phyloP scores from a whole-genome alignment of 2,329 filamentous ascomycete genomes.

The Biscogniauxia mediterranea region DNA sequence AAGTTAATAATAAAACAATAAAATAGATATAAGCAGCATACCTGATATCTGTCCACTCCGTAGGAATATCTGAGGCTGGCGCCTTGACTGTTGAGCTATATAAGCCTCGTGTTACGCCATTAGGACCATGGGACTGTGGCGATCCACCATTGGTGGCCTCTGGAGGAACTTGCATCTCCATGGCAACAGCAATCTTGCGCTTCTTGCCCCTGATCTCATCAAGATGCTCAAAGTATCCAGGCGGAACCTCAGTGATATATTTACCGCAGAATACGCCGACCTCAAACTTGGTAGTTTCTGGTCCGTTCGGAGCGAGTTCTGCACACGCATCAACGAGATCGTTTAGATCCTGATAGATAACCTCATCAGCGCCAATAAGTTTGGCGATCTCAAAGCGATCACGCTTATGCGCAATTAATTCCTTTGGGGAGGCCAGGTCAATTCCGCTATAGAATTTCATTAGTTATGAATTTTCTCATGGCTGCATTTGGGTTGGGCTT shows the following conservation, averaged over 20 bases:
- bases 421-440: slow-evolving; percentile 38
- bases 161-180: slow-evolving; percentile 4
- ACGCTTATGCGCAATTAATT: background rate
- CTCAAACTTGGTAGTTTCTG: slow-evolving; percentile 68
- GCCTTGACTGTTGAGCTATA: too few relatives aligned
- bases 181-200: slow-evolving; percentile 43
- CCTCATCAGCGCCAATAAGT: slow-evolving; percentile 66
- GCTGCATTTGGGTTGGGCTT: too few relatives aligned
- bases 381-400: slow-evolving; percentile 40
- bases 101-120: too few relatives aligned
- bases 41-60: too few relatives aligned
- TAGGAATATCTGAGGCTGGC: too few relatives aligned
- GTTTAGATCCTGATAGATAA: slow-evolving; percentile 74
- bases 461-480: slow-evolving; percentile 56
- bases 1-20: too few relatives aligned
- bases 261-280: slow-evolving; percentile 88
- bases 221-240: slow-evolving; percentile 80
- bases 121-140: too few relatives aligned
- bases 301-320: slow-evolving; percentile 53
- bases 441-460: too few relatives aligned
- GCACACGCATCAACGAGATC: slow-evolving; percentile 80
- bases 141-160: too few relatives aligned
- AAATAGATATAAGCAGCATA: too few relatives aligned
- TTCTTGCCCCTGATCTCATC: slow-evolving; percentile 70
- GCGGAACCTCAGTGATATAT: slow-evolving; percentile 77